These are phyloP conservation scores for Bjerkandera adusta DNA, from an alignment of 1,284 basidiomycete genomes.

Conservation along the genomic window DNA sequence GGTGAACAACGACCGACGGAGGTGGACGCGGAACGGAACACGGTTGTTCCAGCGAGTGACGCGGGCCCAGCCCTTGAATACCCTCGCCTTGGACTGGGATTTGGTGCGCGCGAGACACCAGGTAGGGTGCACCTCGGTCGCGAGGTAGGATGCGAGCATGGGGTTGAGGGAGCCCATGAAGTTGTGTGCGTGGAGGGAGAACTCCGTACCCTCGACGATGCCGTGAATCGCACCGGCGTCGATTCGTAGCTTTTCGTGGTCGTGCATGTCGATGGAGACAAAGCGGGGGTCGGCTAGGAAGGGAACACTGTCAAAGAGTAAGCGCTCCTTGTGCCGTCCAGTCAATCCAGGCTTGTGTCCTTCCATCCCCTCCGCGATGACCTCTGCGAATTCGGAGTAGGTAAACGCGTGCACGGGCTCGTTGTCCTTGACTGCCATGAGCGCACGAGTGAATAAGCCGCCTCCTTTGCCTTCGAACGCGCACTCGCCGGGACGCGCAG, in stretches of 20 bases:
- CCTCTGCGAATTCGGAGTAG: constrained; percentile 46
- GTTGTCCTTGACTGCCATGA: constrained; percentile 45
- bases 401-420: constrained; percentile 50
- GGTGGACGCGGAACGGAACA: constrained; percentile 44
- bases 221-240: constrained; percentile 60
- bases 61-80: constrained; percentile 50
- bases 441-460: constrained; percentile 53
- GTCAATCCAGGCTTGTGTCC: constrained; percentile 50
- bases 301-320: constrained; percentile 53
- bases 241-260: constrained; percentile 41
- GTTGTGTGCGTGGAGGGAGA: constrained; percentile 60
- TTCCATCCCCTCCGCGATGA: constrained; percentile 31
- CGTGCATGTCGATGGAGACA: constrained; percentile 40
- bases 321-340: constrained; percentile 46
- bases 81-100: constrained; percentile 31
- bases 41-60: constrained; percentile 55
- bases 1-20: constrained; percentile 36
- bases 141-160: constrained; percentile 45
- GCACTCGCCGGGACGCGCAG: constrained; percentile 48
- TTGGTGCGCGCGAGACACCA: constrained; percentile 52
- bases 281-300: constrained; percentile 48
- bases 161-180: constrained; percentile 53
- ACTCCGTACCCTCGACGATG: constrained; percentile 55
- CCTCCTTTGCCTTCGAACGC: constrained; percentile 60
- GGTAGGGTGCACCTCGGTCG: constrained; percentile 51